These are phyloP conservation scores for Ceriops tagal DNA, from an alignment of 345 rosid species.

Conservation along the genomic window DNA sequence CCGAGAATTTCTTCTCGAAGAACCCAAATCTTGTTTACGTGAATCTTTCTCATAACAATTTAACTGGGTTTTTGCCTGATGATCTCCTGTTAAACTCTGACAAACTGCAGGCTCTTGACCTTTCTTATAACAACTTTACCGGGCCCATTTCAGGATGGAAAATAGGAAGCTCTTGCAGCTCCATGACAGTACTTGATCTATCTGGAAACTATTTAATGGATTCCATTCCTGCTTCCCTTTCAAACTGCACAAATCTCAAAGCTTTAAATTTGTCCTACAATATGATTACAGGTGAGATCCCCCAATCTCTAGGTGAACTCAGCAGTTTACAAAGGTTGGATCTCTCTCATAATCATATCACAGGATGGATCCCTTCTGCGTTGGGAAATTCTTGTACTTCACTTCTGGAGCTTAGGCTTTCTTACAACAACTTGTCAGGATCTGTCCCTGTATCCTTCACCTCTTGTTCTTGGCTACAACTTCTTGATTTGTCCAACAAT, in stretches of 20 bases:
- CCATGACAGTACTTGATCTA: conserved; percentile 61
- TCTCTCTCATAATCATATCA: conserved; percentile 66
- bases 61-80: conserved; percentile 61
- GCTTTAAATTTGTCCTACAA: conserved; percentile 59
- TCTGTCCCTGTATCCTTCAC: conserved; percentile 62
- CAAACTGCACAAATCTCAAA: conserved; percentile 75
- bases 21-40: conserved; percentile 51
- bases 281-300: conserved; percentile 63
- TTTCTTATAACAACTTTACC: conserved; percentile 79
- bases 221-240: conserved; percentile 54
- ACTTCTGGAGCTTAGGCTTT: conserved; percentile 54
- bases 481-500: conserved; percentile 81
- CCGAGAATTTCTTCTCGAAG: conserved; percentile 54
- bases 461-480: conserved; percentile 62
- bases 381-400: conserved; percentile 65
- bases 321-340: conserved; percentile 59
- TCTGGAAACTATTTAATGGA: conserved; percentile 58
- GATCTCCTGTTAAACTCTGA: conserved; percentile 46
- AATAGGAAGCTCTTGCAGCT: conserved; percentile 54
- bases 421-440: conserved; percentile 76
- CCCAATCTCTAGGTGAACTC: conserved; percentile 53
- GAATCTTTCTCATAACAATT: conserved; percentile 58
- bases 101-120: conserved; percentile 68
- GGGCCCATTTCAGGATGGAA: conserved; percentile 68
- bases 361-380: conserved; percentile 83